phyloP scores from a whole-genome alignment of 352 stramenopile genomes.

The Globisporangium uncinulatum region DNA sequence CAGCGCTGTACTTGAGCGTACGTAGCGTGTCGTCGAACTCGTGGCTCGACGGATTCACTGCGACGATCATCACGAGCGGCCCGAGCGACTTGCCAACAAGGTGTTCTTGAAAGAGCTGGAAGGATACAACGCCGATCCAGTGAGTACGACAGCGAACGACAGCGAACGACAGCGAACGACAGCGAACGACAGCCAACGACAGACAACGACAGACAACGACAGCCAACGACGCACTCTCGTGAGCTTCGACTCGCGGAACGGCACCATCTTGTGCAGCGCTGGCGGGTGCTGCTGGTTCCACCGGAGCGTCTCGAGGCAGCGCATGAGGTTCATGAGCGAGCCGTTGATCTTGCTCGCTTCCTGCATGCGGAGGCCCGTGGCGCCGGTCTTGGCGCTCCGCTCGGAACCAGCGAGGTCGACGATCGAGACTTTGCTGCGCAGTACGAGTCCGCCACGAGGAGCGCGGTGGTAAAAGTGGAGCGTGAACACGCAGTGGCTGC shows the following conservation, averaged over 20 bases:
- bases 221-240: slow-evolving; percentile 46
- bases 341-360: slow-evolving; percentile 98
- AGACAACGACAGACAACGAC: not conserved
- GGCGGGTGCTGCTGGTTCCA: slow-evolving; percentile 84
- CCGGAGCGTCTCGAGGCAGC: slow-evolving; percentile 93
- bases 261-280: slow-evolving; percentile 88
- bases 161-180: not conserved
- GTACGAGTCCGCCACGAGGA: slow-evolving; percentile 9
- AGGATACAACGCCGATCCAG: not conserved
- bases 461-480: slow-evolving; percentile 61
- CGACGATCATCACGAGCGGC: slow-evolving; percentile 95
- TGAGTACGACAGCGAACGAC: not conserved
- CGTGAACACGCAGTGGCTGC: slow-evolving; percentile 90
- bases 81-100: slow-evolving; percentile 80
- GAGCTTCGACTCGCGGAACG: slow-evolving; percentile 97
- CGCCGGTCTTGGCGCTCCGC: slow-evolving; percentile 66
- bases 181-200: not conserved
- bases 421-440: slow-evolving; percentile 81
- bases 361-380: slow-evolving; percentile 88
- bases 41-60: slow-evolving; percentile 89
- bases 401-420: slow-evolving; percentile 93
- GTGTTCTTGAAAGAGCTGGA: slow-evolving; percentile 94
- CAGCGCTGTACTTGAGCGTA: slow-evolving; percentile 92
- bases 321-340: slow-evolving; percentile 97
- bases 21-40: slow-evolving; percentile 97